Evolutionary conservation across 2,329 filamentous ascomycete species (phyloP), one percentile per base, ranked within the genome.

Genomic region (Xylaria digitata): DNA sequence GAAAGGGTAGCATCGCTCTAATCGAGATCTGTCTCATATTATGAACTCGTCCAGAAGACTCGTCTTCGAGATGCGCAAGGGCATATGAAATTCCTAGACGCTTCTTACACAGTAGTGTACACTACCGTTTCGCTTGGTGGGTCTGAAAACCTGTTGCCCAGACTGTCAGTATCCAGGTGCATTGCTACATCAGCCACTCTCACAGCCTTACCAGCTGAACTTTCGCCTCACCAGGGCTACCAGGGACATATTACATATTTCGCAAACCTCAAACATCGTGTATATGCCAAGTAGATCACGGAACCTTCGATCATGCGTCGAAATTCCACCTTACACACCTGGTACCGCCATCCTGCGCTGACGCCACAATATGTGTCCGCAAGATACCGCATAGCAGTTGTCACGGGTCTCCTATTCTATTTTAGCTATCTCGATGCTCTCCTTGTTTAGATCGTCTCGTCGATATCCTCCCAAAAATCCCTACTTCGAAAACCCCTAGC

Each of bases 181-280:
- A 65, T 45, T 45, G 42, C 50, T 26, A 43, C 55, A 40, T 46
- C 13, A 19, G 13, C 52, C 37, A 40, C 37, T 40, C 9, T 40
- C 11, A 42, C 64, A 66, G 64, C 64, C 64, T 66, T 56, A 52
- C 59, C 49, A 66, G 64, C 64, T 66, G 64, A 63, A 30, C 6
- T 58, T 3, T 53, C 48, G 59, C 63, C 54, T 61, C 52, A 19
- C 42, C 63, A 21, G 26, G 23, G 17, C 15, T 30, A 42, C 15
- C 43, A 43, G 26, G 11, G 11, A 37, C 8, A 37, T 8, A 6
- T 37, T 19, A 9, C 30, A 23, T 15, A 54, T 59, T 42, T 32
- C 55, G 26, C n/a, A 30, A 11, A 45, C 19, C n/a, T 40, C 37
- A 40, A 40, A 40, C 37, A 15, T 15, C 37, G 37, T 15, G 37